A percentile compares a stretch with the other conserved stretches of the same genome.
phyloP scores from a whole-genome alignment of 192 early-diverging fungal species.

The Coemansia sp. region DNA sequence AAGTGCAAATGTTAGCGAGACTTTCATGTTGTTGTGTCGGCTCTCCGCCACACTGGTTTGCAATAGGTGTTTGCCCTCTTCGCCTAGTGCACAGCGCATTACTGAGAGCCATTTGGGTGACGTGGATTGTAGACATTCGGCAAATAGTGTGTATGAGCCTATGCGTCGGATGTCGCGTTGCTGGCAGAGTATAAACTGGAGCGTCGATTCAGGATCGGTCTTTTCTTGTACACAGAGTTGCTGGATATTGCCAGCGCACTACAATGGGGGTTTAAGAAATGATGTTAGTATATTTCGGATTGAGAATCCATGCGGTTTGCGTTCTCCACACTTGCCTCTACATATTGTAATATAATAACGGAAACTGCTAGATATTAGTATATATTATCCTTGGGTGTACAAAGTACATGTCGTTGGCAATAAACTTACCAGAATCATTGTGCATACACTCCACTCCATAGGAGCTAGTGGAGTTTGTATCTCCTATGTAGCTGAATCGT shows the following conservation, averaged over 20 bases:
- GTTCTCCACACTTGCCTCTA: slow-evolving; percentile 8
- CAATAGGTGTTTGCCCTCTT: slow-evolving; percentile 37
- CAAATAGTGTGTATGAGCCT: slow-evolving; percentile 34
- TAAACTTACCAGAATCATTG: slow-evolving; percentile 39
- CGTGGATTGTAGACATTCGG: slow-evolving; percentile 27
- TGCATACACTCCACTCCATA: slow-evolving; percentile 45
- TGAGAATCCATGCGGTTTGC: neutral
- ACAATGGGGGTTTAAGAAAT: neutral
- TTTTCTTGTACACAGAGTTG: slow-evolving; percentile 55
- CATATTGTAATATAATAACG: neutral
- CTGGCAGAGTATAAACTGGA: slow-evolving; percentile 47
- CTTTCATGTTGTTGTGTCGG: slow-evolving; percentile 12
- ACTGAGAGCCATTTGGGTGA: slow-evolving; percentile 18
- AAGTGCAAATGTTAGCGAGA: slow-evolving; percentile 43
- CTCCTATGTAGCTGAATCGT: slow-evolving; percentile 45
- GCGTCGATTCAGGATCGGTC: slow-evolving; percentile 25
- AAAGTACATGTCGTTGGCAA: neutral
- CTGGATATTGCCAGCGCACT: slow-evolving; percentile 54
- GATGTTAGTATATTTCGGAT: neutral
- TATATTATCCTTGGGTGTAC: neutral
- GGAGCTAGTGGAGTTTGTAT: slow-evolving; percentile 19
- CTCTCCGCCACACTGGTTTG: slow-evolving; percentile 21
- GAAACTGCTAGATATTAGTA: neutral
- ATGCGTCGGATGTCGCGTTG: slow-evolving; percentile 26
- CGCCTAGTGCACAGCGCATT: slow-evolving; percentile 27